Evolutionary conservation across 1,139 yeast species (phyloP).

Genomic region (Suhomyces yuchorum): DNA sequence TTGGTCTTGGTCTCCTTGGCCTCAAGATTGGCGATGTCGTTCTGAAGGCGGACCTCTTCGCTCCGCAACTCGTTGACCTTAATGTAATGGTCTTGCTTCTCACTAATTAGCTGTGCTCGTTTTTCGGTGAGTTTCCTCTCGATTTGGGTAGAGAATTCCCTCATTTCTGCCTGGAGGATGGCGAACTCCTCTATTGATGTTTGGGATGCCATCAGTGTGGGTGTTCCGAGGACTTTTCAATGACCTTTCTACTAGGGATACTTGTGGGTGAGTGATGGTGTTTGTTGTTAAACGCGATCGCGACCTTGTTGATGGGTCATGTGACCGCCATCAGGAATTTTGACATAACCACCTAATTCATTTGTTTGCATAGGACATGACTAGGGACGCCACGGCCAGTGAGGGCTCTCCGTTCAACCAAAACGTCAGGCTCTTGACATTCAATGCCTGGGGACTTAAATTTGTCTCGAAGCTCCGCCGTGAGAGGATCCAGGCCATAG

Average conservation of each 20-base stretch:
- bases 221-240: too few species aligned
- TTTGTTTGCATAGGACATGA: too few species aligned
- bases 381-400: background rate
- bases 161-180: constrained; percentile 32
- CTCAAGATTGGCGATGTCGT: constrained; percentile 25
- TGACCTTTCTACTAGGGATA: background rate
- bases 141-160: constrained; percentile 29
- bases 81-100: constrained; percentile 32
- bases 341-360: too few species aligned
- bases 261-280: background rate
- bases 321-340: too few species aligned
- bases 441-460: constrained; percentile 90
- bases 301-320: background rate
- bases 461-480: constrained; percentile 70
- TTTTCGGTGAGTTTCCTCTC: constrained; percentile 29
- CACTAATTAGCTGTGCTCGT: constrained; percentile 30
- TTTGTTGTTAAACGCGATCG: constrained; percentile 7
- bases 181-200: constrained; percentile 30
- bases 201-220: constrained; percentile 8
- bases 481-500: constrained; percentile 72
- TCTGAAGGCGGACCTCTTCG: constrained; percentile 29
- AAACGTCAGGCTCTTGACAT: constrained; percentile 48
- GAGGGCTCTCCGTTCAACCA: constrained; percentile 7
- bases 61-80: constrained; percentile 32
- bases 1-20: constrained; percentile 26